Conservation (phyloP, 2,329 filamentous ascomycete species). For the Biscogniauxia marginata region DNA sequence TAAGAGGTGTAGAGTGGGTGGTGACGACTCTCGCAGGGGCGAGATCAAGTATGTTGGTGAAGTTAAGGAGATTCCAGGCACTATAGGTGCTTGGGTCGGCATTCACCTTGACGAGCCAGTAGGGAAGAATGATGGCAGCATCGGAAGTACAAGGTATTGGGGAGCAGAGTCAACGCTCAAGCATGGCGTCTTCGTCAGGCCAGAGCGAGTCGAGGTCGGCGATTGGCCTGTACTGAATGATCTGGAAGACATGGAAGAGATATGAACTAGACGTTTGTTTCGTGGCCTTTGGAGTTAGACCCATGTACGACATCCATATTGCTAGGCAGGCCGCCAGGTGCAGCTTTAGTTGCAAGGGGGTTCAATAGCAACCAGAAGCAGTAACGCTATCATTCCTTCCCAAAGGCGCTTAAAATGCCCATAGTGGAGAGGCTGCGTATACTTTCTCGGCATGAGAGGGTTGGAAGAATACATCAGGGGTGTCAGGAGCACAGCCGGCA, state of each 20-base stretch:
- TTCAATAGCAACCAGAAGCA: neutral
- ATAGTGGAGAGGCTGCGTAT: too few species aligned
- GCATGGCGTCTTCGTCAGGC: constrained; percentile 74
- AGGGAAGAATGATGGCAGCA: constrained; percentile 78
- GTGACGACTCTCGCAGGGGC: constrained; percentile 68
- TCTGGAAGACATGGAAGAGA: constrained; percentile 76
- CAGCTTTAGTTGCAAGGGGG: too few species aligned
- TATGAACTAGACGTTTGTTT: constrained; percentile 39
- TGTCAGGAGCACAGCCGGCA: neutral
- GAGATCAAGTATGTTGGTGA: constrained; percentile 70
- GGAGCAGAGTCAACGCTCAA: constrained; percentile 61
- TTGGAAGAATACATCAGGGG: neutral
- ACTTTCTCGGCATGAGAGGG: neutral
- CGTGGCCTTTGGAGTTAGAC: too few species aligned
- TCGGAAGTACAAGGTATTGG: constrained; percentile 69
- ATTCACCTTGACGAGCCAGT: constrained; percentile 75
- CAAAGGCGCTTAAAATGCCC: neutral
- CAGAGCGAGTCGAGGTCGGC: constrained; percentile 74
- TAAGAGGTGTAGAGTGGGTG: constrained; percentile 63
- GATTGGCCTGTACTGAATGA: constrained; percentile 71
- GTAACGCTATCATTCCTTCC: neutral
- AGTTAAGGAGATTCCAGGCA: constrained; percentile 69
- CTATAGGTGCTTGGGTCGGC: constrained; percentile 68
- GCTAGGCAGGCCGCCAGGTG: too few species aligned
- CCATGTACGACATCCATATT: too few species aligned